phyloP scores from a whole-genome alignment of 768 basidiomycete species.

The Daedaleopsis sinensis region DNA sequence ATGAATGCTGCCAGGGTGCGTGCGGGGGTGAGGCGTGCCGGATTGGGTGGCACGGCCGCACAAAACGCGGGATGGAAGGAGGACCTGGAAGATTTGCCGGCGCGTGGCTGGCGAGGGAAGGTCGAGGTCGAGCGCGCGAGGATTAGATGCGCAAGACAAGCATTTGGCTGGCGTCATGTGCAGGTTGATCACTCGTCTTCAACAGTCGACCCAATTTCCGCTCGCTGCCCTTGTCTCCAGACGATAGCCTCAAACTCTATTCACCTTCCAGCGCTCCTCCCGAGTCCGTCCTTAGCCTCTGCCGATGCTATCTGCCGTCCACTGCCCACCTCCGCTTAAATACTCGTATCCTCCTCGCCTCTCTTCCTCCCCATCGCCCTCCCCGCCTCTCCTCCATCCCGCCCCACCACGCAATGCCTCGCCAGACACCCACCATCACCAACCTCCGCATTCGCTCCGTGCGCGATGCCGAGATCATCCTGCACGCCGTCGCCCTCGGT shows the following conservation, averaged over 20 bases:
- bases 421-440: conserved; percentile 40
- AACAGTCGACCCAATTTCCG: background rate
- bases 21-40: background rate
- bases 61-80: background rate
- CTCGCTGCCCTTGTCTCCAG: background rate
- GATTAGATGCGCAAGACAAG: background rate
- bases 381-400: conserved; percentile 5
- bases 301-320: conserved; percentile 7
- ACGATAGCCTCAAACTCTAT: background rate
- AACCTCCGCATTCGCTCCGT: conserved; percentile 39
- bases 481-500: conserved; percentile 39
- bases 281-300: conserved; percentile 1
- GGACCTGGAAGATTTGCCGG: background rate
- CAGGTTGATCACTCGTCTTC: background rate
- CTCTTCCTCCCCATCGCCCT: conserved; percentile 10
- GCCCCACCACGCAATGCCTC: conserved; percentile 23
- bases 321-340: conserved; percentile 12
- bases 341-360: conserved; percentile 16
- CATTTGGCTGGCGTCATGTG: background rate
- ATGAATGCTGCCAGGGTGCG: background rate
- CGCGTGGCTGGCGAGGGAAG: background rate
- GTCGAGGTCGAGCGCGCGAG: background rate
- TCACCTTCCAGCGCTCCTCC: conserved; percentile 4
- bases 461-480: conserved; percentile 41
- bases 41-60: background rate